Percentiles rank a stretch among this genome's conserved stretches.
phyloP scores from a whole-genome alignment of 345 rosid genomes.

The Carallia pectinifolia region DNA sequence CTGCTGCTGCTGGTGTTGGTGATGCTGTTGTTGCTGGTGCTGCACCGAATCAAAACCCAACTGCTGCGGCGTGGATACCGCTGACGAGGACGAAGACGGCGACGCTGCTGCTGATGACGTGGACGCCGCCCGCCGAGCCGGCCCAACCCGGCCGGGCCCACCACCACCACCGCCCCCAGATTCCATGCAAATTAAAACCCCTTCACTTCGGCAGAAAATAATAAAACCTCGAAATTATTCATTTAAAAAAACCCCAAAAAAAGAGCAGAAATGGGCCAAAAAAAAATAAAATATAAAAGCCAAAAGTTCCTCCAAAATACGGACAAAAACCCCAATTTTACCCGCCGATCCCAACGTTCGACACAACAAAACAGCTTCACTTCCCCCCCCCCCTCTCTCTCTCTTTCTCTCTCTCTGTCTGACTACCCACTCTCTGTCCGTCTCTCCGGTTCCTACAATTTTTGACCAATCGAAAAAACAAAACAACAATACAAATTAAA shows the following conservation, averaged over 20 bases:
- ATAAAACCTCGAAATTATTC: constrained; percentile 14
- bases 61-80: constrained; percentile 71
- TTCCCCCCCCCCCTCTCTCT: constrained; percentile 21
- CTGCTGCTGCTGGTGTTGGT: constrained; percentile 41
- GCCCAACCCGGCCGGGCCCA: constrained; percentile 72
- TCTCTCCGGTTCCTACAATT: constrained; percentile 24
- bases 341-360: constrained; percentile 66
- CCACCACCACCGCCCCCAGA: constrained; percentile 74
- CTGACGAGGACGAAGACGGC: constrained; percentile 94
- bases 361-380: constrained; percentile 24
- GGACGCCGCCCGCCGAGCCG: constrained; percentile 78
- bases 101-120: constrained; percentile 92
- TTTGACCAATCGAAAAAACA: constrained; percentile 16
- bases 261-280: neutral
- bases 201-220: constrained; percentile 7
- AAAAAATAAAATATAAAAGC: constrained; percentile 18
- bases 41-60: constrained; percentile 61
- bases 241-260: neutral
- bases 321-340: constrained; percentile 25
- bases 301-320: constrained; percentile 51
- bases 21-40: constrained; percentile 62
- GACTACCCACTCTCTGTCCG: constrained; percentile 16
- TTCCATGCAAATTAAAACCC: constrained; percentile 60
- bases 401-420: constrained; percentile 32
- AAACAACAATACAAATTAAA: constrained; percentile 39